phyloP scores from a whole-genome alignment of 768 basidiomycete species.

The Neoboletus brunneissimus region DNA sequence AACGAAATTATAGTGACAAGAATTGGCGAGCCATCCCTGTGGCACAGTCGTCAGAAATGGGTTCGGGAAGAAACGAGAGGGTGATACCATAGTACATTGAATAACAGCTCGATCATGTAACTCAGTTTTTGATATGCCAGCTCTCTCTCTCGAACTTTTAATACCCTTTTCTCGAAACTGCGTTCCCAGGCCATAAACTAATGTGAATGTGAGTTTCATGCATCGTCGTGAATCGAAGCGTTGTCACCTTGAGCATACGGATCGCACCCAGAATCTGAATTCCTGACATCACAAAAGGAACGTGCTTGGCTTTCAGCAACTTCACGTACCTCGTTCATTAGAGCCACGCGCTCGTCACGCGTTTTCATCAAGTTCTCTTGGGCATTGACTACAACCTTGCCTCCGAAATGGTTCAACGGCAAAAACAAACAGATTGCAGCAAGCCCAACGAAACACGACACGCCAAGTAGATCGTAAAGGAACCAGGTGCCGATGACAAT shows the following conservation, averaged over 20 bases:
- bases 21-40: conserved; percentile 49
- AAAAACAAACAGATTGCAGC: conserved; percentile 67
- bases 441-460: conserved; percentile 76
- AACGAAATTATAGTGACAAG: conserved; percentile 60
- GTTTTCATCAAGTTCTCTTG: conserved; percentile 91
- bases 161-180: conserved; percentile 74
- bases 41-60: not conserved
- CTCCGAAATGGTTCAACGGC: conserved; percentile 83
- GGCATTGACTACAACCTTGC: conserved; percentile 71
- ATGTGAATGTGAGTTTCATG: not conserved
- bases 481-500: conserved; percentile 71
- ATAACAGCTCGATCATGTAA: conserved; percentile 78
- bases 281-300: not conserved
- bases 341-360: conserved; percentile 81
- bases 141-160: conserved; percentile 75
- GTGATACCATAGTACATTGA: conserved; percentile 53
- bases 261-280: conserved; percentile 74
- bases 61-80: not conserved
- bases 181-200: conserved; percentile 96
- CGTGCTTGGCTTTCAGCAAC: not conserved
- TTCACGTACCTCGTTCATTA: conserved; percentile 77
- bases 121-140: conserved; percentile 82
- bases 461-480: conserved; percentile 74
- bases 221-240: not conserved
- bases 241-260: conserved; percentile 74